These are phyloP conservation scores for Saturnispora serradocipensis DNA, from an alignment of 805 yeast genomes.

Conservation along the genomic window DNA sequence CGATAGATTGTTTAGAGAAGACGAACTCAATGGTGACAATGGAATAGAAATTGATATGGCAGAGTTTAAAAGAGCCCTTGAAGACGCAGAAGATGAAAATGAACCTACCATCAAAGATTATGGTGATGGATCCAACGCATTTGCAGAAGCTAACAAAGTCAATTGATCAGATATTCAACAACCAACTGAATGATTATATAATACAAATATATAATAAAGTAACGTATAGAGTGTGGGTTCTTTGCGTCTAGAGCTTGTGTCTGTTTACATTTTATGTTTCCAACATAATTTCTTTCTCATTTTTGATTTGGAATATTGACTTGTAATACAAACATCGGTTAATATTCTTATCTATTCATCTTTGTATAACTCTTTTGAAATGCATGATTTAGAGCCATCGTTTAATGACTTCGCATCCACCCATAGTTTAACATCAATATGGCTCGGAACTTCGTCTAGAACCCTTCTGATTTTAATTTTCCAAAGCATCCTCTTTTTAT, in stretches of 20 bases:
- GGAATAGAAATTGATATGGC: slow-evolving; percentile 50
- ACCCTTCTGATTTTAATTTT: slow-evolving; percentile 39
- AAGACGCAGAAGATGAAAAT: slow-evolving; percentile 37
- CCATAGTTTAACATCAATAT: slow-evolving; percentile 36
- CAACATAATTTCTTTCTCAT: not conserved
- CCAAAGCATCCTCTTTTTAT: slow-evolving; percentile 50
- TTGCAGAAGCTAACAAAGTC: slow-evolving; percentile 24
- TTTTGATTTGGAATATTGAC: no score
- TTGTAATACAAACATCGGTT: not conserved
- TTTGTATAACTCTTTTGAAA: slow-evolving; percentile 12
- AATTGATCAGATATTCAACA: not conserved
- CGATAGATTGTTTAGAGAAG: slow-evolving; percentile 46
- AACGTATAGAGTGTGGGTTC: slow-evolving; percentile 16
- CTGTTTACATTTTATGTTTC: not conserved
- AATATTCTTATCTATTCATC: not conserved
- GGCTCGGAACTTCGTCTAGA: slow-evolving; percentile 30
- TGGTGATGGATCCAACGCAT: slow-evolving; percentile 52
- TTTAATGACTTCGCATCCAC: slow-evolving; percentile 32
- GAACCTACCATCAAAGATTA: slow-evolving; percentile 54
- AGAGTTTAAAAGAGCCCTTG: slow-evolving; percentile 45
- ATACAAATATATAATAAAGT: not conserved
- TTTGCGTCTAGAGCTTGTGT: slow-evolving; percentile 6
- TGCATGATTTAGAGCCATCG: slow-evolving; percentile 21
- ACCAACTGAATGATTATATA: not conserved
- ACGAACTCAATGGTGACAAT: slow-evolving; percentile 36